Base-by-base conservation (phyloP, 2,329 filamentous ascomycete genomes). In the Fusarium nygamai region DNA sequence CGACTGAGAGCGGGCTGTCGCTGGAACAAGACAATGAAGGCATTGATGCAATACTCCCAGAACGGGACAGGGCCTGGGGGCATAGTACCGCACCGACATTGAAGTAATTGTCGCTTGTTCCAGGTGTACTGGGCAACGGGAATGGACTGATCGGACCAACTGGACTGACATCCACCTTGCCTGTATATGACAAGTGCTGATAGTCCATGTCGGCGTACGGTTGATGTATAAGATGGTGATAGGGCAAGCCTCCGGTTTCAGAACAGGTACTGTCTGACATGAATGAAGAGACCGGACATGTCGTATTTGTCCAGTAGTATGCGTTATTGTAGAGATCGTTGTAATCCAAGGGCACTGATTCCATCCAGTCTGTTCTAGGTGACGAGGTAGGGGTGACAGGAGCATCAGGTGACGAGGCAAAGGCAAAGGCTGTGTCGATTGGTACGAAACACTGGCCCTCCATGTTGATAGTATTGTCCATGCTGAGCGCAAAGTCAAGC, bases 1-100 rank as follows among this genome's bases (percentile, higher is more conserved):
- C 82, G 78, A 81, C 81, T 54, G 80, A 79, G 39, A 82, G 80
- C 22, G 82, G 81, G 76, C 82, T 84, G 56, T 84, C 82, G 53
- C 78, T 83, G 71, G 78, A 79, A 56, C 80, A 83, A 6, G 81
- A 81, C 82, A 82, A 84, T 10, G 82, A 81, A 8, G 81, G 79
- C n/a, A 80, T 77, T 6, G 78, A 79, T 20, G 83, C 80, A 31
- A 79, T 79, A 29, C 82, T 78, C 34, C 84, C 83, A 20, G 82
- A 82, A 34, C 78, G 82, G 3, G 82, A 81, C 19, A 83, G 76
- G 71, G 81, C 82, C 48, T 81, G 80, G 3, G 82, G 80, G 11
- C 80, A 81, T n/a, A 80, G 81, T 79, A 83, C 81, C 78, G n/a
- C 6, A 8, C 13, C 24, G 31, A 36, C 34, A 24, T 36, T 33